Percentiles rank a stretch among this genome's conserved stretches.
phyloP scores from a whole-genome alignment of 2,329 filamentous ascomycete species.

The Neodidymelliopsis sp. region DNA sequence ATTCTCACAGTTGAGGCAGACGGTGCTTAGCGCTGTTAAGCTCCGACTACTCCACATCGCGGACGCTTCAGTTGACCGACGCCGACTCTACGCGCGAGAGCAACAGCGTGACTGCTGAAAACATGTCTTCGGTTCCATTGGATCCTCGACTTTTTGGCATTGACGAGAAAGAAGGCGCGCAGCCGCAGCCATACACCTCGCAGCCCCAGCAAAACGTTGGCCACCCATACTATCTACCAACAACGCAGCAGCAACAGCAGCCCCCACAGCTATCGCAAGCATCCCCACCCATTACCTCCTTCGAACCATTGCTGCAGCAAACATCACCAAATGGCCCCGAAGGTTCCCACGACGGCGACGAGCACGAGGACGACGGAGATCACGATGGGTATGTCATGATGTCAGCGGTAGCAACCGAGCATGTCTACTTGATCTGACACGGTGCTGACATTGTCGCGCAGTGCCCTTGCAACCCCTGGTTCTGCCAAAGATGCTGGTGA shows the following conservation, averaged over 20 bases:
- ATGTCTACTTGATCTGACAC: not conserved
- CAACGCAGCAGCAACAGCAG: slow-evolving; percentile 31
- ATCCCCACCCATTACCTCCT: slow-evolving; percentile 25
- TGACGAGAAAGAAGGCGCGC: slow-evolving; percentile 24
- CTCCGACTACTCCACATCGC: not conserved
- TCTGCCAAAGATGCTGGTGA: slow-evolving; percentile 47
- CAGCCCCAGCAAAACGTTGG: slow-evolving; percentile 32
- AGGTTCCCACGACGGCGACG: slow-evolving; percentile 36
- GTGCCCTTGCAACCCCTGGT: slow-evolving; percentile 37
- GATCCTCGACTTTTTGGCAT: too few species aligned
- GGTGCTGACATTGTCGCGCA: slow-evolving; percentile 17
- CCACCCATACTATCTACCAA: slow-evolving; percentile 45
- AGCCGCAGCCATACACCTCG: slow-evolving; percentile 34
- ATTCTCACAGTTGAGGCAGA: too few species aligned
- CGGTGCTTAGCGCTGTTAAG: not conserved
- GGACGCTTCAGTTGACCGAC: too few species aligned
- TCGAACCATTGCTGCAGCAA: slow-evolving; percentile 46
- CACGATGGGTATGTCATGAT: slow-evolving; percentile 37
- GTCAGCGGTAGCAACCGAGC: not conserved
- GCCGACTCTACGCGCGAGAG: too few species aligned
- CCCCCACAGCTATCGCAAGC: slow-evolving; percentile 27
- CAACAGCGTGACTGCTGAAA: too few species aligned
- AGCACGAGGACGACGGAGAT: slow-evolving; percentile 40
- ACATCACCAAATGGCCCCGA: slow-evolving; percentile 35
- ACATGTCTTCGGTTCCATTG: too few species aligned